Conservation (phyloP, 2,329 filamentous ascomycete genomes). For the Scolecobasidium constrictum region DNA sequence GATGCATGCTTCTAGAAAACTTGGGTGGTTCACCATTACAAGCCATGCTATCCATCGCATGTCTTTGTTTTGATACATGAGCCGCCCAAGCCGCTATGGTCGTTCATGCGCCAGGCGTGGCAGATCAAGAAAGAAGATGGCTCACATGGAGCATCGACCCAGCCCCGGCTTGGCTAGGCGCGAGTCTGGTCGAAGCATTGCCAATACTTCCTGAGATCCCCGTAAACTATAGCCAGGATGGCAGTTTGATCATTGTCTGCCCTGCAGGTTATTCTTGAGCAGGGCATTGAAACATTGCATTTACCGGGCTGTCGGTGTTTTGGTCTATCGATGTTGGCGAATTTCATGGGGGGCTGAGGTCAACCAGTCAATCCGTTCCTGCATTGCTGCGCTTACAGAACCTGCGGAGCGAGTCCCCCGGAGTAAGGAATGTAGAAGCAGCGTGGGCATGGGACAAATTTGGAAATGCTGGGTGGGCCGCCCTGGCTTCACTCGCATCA, state of each 20-base stretch:
- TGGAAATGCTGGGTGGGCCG: conserved; percentile 2
- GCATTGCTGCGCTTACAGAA: neutral
- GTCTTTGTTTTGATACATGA: neutral
- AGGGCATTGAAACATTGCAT: conserved; percentile 10
- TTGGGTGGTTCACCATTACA: neutral
- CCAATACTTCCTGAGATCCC: conserved; percentile 7
- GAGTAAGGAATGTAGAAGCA: conserved; percentile 7
- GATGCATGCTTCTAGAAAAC: neutral
- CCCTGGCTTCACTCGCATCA: conserved; percentile 4
- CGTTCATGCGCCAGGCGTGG: neutral
- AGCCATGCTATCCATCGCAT: neutral
- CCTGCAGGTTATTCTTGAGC: conserved; percentile 9
- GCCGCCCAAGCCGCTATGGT: neutral
- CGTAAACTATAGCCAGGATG: conserved; percentile 8
- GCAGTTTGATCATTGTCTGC: conserved; percentile 9
- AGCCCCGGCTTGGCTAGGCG: conserved; percentile 5
- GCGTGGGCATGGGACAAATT: conserved; percentile 3
- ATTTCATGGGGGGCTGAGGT: neutral
- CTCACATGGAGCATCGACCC: conserved; percentile 5
- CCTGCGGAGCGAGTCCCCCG: conserved; percentile 3
- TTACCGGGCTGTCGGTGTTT: conserved; percentile 9
- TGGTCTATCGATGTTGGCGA: neutral
- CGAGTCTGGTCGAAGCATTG: conserved; percentile 2
- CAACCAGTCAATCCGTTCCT: conserved; percentile 4
- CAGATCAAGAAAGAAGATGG: conserved; percentile 2